A percentile compares a stretch with the other conserved stretches of the same genome.
phyloP scores from a whole-genome alignment of 306 rosid species.

The Quillaja saponaria region DNA sequence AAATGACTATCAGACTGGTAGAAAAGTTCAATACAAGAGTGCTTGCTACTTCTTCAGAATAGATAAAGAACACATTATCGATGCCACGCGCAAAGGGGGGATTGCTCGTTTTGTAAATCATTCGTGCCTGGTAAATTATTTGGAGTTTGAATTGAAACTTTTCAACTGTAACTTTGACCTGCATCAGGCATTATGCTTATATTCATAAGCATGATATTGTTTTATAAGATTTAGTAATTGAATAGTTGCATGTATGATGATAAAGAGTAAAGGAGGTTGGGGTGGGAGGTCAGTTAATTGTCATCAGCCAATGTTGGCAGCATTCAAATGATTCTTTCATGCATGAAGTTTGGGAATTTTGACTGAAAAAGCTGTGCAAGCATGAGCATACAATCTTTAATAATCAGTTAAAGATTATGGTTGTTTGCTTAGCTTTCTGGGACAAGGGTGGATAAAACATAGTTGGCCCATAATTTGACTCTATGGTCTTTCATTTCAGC shows the following conservation, averaged over 20 bases:
- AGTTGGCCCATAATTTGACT: too few relatives aligned
- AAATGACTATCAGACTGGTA: conserved; percentile 61
- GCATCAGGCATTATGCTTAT: not conserved
- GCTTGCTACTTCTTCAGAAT: conserved; percentile 80
- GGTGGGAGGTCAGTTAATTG: not conserved
- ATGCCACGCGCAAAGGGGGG: conserved; percentile 77
- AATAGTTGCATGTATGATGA: too few relatives aligned
- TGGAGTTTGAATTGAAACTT: not conserved
- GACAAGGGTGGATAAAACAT: too few relatives aligned
- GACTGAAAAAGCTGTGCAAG: not conserved
- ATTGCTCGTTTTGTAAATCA: conserved; percentile 79
- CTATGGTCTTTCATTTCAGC: conserved; percentile 11
- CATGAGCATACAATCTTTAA: too few relatives aligned
- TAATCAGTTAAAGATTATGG: too few relatives aligned
- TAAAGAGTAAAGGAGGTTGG: not conserved
- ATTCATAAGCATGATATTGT: not conserved
- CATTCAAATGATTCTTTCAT: not conserved
- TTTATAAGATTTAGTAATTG: not conserved
- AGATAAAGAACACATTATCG: conserved; percentile 68
- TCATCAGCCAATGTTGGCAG: not conserved
- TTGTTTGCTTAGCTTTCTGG: too few relatives aligned
- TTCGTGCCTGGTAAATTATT: conserved; percentile 64
- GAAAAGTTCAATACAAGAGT: conserved; percentile 68
- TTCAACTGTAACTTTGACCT: not conserved
- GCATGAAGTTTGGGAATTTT: not conserved